phyloP scores from a whole-genome alignment of 768 basidiomycete genomes.

The Lactifluus echinatus region DNA sequence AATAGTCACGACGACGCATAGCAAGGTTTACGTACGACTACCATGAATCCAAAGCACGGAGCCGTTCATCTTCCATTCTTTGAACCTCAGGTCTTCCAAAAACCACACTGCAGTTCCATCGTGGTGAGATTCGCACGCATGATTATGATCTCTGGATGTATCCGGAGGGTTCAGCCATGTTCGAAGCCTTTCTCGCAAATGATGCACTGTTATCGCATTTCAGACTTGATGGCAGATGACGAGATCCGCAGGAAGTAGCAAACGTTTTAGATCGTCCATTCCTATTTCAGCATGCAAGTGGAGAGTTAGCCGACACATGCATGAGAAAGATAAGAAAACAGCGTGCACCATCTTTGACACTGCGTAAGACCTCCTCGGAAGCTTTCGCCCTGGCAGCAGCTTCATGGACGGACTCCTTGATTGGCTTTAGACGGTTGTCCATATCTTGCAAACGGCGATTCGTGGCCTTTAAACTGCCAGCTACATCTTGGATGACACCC shows the following conservation, averaged over 20 bases:
- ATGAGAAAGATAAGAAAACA: too few relatives aligned
- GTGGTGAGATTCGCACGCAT: background rate
- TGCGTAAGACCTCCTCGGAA: too few relatives aligned
- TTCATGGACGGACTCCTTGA: too few relatives aligned
- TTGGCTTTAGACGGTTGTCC: too few relatives aligned
- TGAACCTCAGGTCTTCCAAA: too few relatives aligned
- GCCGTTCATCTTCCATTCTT: background rate
- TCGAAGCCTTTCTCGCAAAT: background rate
- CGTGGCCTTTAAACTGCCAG: too few relatives aligned
- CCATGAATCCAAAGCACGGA: constrained; percentile 3
- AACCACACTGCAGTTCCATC: background rate
- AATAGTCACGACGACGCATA: too few relatives aligned
- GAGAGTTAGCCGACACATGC: background rate
- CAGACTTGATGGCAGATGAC: background rate
- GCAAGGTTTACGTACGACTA: background rate
- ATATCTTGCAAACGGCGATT: too few relatives aligned
- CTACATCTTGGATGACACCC: too few relatives aligned
- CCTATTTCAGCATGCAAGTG: background rate
- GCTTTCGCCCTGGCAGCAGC: too few relatives aligned
- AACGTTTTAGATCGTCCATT: background rate
- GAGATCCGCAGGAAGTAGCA: background rate
- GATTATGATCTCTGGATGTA: background rate
- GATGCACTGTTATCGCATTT: background rate
- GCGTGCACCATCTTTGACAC: too few relatives aligned
- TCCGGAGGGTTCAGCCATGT: constrained; percentile 1